Base-by-base conservation (phyloP, 305 asterid species). In the Solanum aculeatissimum region DNA sequence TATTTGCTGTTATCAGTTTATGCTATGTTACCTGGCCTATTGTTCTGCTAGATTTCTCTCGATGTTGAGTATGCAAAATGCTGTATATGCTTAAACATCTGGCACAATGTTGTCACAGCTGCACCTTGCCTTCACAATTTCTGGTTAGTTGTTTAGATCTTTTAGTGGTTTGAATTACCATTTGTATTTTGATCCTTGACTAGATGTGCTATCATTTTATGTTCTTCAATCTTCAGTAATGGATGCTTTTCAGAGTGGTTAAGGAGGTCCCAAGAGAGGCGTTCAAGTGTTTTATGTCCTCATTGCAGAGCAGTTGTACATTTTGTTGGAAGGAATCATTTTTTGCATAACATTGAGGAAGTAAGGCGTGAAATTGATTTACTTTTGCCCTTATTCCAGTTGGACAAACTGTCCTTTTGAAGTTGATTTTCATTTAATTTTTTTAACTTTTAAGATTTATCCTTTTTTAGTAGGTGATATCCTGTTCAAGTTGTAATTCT, bases 241-340 rank as follows among this genome's bases (percentile, higher is more conserved):
- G 98, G 99, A 40, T 97, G 99, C 91, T 97, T 97, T 91, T 97
- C 99, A 68, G 98, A 97, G 94, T 97, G 98, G 98, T 91, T 97
- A 71, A 95, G 93, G 92, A 91, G 95, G 91, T 94, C 96, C 85
- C 97, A 92, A 87, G 86, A 87, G 86, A 97, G 88, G 87, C 93
- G 85, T 87, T 86, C 97, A 84, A 88, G 85, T 65, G 92, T 95
- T 87, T 83, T 91, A 87, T 97, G 99, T 83, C 99, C 99, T 86
- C 98, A 97, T 68, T 97, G 98, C 85, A 93, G 99, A 91, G 97
- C 95, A 81, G 95, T 88, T 75, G 97, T 95, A 58, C 97, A 94
- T 60, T 95, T 94, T 93, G 99, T 95, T 83, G 98, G 94, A 87
- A 91, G 96, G 88, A 97, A 97, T 88, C 98, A 94, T 89, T 97